These are phyloP conservation scores for Bremia lactucae DNA, from an alignment of 352 stramenopile species.

Conservation along the genomic window DNA sequence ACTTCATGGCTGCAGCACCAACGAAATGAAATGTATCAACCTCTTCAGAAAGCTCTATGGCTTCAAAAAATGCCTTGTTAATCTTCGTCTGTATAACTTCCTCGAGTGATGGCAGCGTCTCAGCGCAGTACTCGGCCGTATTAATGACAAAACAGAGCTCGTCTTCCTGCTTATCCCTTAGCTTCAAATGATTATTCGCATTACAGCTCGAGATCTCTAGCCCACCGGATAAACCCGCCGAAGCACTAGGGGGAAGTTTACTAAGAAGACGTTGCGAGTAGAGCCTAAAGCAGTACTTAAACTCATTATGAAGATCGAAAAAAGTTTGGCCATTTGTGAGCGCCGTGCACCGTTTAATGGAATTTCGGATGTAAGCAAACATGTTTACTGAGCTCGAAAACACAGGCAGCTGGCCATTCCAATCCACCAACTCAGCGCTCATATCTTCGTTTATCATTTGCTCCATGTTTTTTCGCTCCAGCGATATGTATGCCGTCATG, in stretches of 20 bases:
- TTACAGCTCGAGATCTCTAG: constrained; percentile 17
- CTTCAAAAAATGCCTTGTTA: constrained; percentile 86
- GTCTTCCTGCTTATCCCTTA: constrained; percentile 88
- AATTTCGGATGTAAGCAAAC: constrained; percentile 99
- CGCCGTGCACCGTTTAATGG: constrained; percentile 93
- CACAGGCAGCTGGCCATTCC: constrained; percentile 90
- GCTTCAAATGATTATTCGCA: constrained; percentile 31
- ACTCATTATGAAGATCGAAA: constrained; percentile 93
- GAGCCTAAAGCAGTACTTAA: constrained; percentile 69
- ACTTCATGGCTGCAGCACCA: constrained; percentile 89
- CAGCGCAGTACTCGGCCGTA: constrained; percentile 97
- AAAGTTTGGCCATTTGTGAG: constrained; percentile 96
- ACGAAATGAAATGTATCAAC: constrained; percentile 95
- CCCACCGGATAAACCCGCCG: constrained; percentile 6
- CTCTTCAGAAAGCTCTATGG: constrained; percentile 89
- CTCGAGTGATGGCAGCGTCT: constrained; percentile 92
- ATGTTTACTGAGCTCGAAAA: constrained; percentile 96
- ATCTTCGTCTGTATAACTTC: constrained; percentile 95
- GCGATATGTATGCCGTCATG: constrained; percentile 94
- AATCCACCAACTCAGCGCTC: constrained; percentile 89
- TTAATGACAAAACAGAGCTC: constrained; percentile 96
- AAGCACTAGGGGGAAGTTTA: constrained; percentile 52
- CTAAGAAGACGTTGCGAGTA: constrained; percentile 70
- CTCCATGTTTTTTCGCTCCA: constrained; percentile 95
- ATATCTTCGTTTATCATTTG: constrained; percentile 87